Evolutionary conservation across 768 basidiomycete species (phyloP).

Genomic region (Xerocomellus intermedius): DNA sequence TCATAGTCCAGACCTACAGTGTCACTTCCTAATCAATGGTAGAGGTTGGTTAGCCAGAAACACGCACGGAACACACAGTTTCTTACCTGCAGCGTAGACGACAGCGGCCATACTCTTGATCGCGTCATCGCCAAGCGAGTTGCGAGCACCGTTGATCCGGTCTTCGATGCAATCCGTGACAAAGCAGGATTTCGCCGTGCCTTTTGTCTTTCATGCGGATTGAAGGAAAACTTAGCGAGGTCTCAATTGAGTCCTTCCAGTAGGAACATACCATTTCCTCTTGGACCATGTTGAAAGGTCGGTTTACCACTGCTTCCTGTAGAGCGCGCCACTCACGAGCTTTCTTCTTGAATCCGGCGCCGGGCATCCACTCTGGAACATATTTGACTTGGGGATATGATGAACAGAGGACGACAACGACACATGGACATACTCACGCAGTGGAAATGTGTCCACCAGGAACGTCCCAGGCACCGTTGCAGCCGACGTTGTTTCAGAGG

Average conservation of each 20-base stretch:
- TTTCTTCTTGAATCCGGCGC: slow-evolving; percentile 1
- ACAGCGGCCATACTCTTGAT: slow-evolving; percentile 8
- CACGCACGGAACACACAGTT: too few species aligned
- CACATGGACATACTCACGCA: not conserved
- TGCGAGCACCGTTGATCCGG: not conserved
- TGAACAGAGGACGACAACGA: not conserved
- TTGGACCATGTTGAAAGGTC: slow-evolving; percentile 1
- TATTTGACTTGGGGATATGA: not conserved
- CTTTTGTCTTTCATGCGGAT: not conserved
- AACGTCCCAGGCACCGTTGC: slow-evolving; percentile 5
- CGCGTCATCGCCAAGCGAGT: not conserved
- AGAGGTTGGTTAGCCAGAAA: not conserved
- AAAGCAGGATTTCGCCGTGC: not conserved
- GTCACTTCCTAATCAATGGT: not conserved
- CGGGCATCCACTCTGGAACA: slow-evolving; percentile 5
- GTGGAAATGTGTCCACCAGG: slow-evolving; percentile 1
- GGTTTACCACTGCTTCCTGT: slow-evolving; percentile 1
- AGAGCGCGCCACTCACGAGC: slow-evolving; percentile 7
- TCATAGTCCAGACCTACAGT: not conserved
- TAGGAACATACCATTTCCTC: not conserved
- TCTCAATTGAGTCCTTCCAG: too few species aligned
- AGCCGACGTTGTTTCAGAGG: slow-evolving; percentile 1
- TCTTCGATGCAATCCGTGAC: slow-evolving; percentile 6
- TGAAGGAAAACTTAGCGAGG: not conserved
- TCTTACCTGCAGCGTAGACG: slow-evolving; percentile 3